These are phyloP conservation scores for Leccinum longicurvipes DNA, from an alignment of 768 basidiomycete genomes.

Conservation along the genomic window DNA sequence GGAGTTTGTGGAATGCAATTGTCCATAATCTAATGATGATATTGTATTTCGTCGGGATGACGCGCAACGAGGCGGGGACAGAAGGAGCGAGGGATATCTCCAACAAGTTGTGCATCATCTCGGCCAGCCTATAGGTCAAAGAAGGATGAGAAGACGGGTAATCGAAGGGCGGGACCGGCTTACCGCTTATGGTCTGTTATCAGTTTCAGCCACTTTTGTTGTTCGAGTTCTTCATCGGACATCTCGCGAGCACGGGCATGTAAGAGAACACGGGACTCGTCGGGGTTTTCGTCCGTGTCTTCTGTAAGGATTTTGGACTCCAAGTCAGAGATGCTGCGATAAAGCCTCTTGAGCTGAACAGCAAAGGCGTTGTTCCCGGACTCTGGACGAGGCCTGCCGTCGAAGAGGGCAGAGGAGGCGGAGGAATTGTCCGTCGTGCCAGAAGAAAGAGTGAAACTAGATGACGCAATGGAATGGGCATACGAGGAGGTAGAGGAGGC, in stretches of 20 bases:
- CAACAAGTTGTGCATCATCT: constrained; percentile 86
- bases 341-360: constrained; percentile 73
- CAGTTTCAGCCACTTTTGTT: constrained; percentile 72
- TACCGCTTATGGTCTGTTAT: constrained; percentile 83
- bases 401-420: constrained; percentile 66
- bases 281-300: constrained; percentile 52
- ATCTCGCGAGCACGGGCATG: constrained; percentile 32
- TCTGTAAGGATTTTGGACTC: constrained; percentile 72
- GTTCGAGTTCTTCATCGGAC: constrained; percentile 58
- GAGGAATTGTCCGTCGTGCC: constrained; percentile 73
- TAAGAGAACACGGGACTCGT: constrained; percentile 36
- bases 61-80: constrained; percentile 84
- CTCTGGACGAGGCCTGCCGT: constrained; percentile 50
- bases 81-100: constrained; percentile 81
- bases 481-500: constrained; percentile 76
- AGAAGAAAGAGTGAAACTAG: constrained; percentile 71
- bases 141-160: neutral
- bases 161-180: constrained; percentile 25
- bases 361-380: constrained; percentile 67
- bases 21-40: constrained; percentile 94
- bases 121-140: constrained; percentile 64
- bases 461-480: constrained; percentile 64
- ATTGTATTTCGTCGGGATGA: constrained; percentile 92
- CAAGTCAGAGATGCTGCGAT: constrained; percentile 75
- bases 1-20: constrained; percentile 82